These are phyloP conservation scores for Aspergillus nanangensis DNA, from an alignment of 495 filamentous ascomycete genomes.

Conservation along the genomic window DNA sequence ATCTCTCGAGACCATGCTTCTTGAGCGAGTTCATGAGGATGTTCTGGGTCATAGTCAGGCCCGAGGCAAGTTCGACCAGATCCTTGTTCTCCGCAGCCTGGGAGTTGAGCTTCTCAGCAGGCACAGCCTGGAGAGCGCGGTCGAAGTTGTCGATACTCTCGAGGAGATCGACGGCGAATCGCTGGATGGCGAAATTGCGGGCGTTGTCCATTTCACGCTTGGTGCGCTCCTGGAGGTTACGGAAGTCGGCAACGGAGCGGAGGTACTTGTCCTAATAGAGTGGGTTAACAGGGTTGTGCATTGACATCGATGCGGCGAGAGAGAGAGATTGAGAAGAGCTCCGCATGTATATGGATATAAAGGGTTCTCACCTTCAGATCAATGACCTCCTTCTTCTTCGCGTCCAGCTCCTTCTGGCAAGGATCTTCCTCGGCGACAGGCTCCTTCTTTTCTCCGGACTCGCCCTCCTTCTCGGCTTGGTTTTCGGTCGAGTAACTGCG, in stretches of 20 bases:
- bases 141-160: slow-evolving; percentile 96
- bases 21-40: slow-evolving; percentile 84
- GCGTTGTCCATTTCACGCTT: slow-evolving; percentile 83
- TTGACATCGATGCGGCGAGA: background rate
- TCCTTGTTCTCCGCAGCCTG: slow-evolving; percentile 52
- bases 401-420: slow-evolving; percentile 65
- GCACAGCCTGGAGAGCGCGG: slow-evolving; percentile 77
- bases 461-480: slow-evolving; percentile 26
- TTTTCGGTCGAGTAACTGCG: slow-evolving; percentile 43
- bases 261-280: slow-evolving; percentile 79
- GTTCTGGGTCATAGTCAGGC: slow-evolving; percentile 88
- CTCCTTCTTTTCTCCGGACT: slow-evolving; percentile 31
- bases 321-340: background rate
- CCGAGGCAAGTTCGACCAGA: slow-evolving; percentile 75
- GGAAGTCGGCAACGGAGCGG: slow-evolving; percentile 90
- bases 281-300: background rate
- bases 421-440: slow-evolving; percentile 34
- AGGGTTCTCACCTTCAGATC: slow-evolving; percentile 73
- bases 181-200: slow-evolving; percentile 89
- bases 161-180: slow-evolving; percentile 89
- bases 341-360: slow-evolving; percentile 1
- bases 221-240: slow-evolving; percentile 92
- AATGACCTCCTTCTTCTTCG: slow-evolving; percentile 75
- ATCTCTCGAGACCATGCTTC: slow-evolving; percentile 91
- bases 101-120: slow-evolving; percentile 60